Evolutionary conservation across 257 asterid genomes (phyloP).

Genomic region (Primulina eburnea): DNA sequence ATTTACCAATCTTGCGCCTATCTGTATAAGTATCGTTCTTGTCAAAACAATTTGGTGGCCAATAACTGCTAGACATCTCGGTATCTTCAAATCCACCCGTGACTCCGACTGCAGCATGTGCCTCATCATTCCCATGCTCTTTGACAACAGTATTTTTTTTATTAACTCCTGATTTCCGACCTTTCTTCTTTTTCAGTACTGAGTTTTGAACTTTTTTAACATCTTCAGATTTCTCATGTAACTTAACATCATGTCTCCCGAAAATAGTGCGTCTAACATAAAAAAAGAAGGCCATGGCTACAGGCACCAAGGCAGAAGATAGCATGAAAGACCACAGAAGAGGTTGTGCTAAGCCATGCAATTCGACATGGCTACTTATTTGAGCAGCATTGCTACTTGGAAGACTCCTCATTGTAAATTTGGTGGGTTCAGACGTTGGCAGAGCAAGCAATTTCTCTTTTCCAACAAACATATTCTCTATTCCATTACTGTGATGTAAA

Average conservation of each 20-base stretch:
- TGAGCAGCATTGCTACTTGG: slow-evolving; percentile 35
- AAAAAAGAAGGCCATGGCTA: slow-evolving; percentile 33
- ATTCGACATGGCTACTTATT: slow-evolving; percentile 24
- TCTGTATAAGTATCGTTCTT: slow-evolving; percentile 22
- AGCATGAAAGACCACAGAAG: slow-evolving; percentile 40
- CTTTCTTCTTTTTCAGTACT: slow-evolving; percentile 55
- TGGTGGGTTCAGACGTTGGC: slow-evolving; percentile 34
- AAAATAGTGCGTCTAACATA: slow-evolving; percentile 18
- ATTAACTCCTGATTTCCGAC: slow-evolving; percentile 46
- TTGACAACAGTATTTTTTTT: slow-evolving; percentile 32
- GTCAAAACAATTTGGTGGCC: slow-evolving; percentile 26
- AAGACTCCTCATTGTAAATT: slow-evolving; percentile 32
- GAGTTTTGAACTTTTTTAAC: slow-evolving; percentile 40
- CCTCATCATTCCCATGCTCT: slow-evolving; percentile 24
- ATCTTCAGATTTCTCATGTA: slow-evolving; percentile 32
- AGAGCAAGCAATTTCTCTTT: slow-evolving; percentile 42
- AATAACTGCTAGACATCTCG: slow-evolving; percentile 22
- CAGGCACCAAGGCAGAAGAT: slow-evolving; percentile 35
- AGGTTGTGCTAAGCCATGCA: slow-evolving; percentile 28
- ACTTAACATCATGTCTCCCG: slow-evolving; percentile 25
- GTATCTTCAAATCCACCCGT: slow-evolving; percentile 25
- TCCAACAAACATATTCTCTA: slow-evolving; percentile 21
- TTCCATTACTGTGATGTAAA: slow-evolving; percentile 30
- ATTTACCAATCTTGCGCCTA: slow-evolving; percentile 71
- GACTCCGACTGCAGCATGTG: slow-evolving; percentile 14